Percentiles rank a stretch among this genome's conserved stretches.
Conservation (phyloP, 371 early-diverging fungal species). For the Capillidium heterosporum region DNA sequence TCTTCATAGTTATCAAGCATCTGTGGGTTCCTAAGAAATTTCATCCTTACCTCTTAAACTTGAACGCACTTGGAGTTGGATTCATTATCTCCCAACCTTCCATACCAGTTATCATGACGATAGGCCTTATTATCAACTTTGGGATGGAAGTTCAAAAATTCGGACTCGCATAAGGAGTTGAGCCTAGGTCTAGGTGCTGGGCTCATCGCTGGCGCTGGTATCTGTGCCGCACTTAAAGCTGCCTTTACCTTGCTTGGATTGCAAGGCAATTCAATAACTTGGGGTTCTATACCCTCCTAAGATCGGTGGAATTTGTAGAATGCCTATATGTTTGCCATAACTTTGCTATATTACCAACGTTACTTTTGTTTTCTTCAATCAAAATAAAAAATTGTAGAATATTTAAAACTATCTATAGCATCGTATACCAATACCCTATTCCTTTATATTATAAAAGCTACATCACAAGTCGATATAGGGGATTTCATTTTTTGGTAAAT, state of each 20-base stretch:
- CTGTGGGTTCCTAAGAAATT: neutral
- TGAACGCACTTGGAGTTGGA: neutral
- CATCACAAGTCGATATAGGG: too few relatives aligned
- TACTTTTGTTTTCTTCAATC: too few relatives aligned
- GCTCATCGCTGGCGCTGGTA: neutral
- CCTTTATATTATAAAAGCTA: too few relatives aligned
- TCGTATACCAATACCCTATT: too few relatives aligned
- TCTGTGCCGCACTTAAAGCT: neutral
- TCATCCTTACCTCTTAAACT: neutral
- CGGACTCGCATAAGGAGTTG: neutral
- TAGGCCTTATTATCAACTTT: neutral
- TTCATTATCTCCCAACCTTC: neutral
- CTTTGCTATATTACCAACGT: too few relatives aligned
- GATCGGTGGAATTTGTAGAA: too few relatives aligned
- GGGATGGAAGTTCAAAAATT: neutral
- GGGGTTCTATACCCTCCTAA: neutral
- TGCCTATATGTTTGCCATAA: too few relatives aligned
- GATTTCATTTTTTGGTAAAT: too few relatives aligned
- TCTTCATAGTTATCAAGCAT: neutral
- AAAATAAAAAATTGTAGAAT: too few relatives aligned
- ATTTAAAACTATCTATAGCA: too few relatives aligned
- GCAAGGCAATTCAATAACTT: neutral
- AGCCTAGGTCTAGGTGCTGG: neutral
- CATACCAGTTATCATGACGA: neutral
- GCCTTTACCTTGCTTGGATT: neutral